phyloP scores from a whole-genome alignment of 441 rosid species.

The Mallotus japonicus region DNA sequence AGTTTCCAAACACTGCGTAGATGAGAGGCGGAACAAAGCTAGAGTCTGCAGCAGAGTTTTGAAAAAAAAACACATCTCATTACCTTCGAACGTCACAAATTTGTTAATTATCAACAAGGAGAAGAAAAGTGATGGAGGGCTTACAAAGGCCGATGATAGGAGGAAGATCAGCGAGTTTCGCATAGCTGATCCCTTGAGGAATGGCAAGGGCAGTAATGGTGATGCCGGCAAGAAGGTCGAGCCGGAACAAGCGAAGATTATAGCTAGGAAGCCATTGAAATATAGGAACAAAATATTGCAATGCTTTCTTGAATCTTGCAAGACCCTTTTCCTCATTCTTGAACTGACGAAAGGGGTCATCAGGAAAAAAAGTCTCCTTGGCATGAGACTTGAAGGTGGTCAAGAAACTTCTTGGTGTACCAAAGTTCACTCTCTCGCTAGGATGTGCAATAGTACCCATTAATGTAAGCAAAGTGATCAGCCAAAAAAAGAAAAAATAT shows the following conservation, averaged over 20 bases:
- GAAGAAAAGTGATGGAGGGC: conserved; percentile 5
- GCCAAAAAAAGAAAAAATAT: neutral
- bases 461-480: neutral
- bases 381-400: conserved; percentile 43
- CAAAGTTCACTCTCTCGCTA: conserved; percentile 45
- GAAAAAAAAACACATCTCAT: no score
- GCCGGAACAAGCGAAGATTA: conserved; percentile 39
- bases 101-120: neutral
- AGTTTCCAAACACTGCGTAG: conserved; percentile 76
- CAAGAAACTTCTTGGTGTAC: conserved; percentile 42
- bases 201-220: conserved; percentile 90
- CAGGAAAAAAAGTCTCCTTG: conserved; percentile 78
- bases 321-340: conserved; percentile 23
- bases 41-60: conserved; percentile 47
- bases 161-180: conserved; percentile 70
- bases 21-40: conserved; percentile 85
- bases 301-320: conserved; percentile 26
- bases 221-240: conserved; percentile 80
- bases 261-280: conserved; percentile 78
- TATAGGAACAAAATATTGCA: conserved; percentile 72
- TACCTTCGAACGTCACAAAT: no score
- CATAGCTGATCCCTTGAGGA: conserved; percentile 94
- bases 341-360: conserved; percentile 69
- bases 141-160: conserved; percentile 85
- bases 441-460: conserved; percentile 26